A percentile compares a stretch with the other conserved stretches of the same genome.
phyloP scores from a whole-genome alignment of 495 filamentous ascomycete genomes.

The Penicillium argentinense region DNA sequence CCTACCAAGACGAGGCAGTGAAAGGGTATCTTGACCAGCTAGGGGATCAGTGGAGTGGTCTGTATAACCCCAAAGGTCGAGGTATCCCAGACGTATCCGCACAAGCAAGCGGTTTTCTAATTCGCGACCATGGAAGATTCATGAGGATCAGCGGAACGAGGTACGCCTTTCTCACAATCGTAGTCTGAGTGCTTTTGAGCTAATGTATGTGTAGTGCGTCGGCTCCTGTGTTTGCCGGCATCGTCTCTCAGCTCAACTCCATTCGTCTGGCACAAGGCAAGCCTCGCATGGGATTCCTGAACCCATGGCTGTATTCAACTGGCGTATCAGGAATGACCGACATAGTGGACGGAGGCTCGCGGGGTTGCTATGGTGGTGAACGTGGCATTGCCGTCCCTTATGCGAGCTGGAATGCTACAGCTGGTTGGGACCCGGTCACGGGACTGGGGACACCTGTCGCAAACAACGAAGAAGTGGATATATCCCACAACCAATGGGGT shows the following conservation, averaged over 20 bases:
- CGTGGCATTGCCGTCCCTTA: constrained; percentile 36
- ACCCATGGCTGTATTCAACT: constrained; percentile 61
- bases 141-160: constrained; percentile 42
- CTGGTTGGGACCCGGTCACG: constrained; percentile 39
- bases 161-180: constrained; percentile 22
- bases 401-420: constrained; percentile 48
- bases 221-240: constrained; percentile 52
- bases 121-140: constrained; percentile 39
- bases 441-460: constrained; percentile 34
- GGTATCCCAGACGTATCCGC: constrained; percentile 73
- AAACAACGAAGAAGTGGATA: too few species aligned
- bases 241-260: constrained; percentile 59
- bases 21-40: constrained; percentile 49
- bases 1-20: constrained; percentile 63
- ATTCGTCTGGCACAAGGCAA: constrained; percentile 49
- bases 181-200: not conserved
- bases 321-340: constrained; percentile 53
- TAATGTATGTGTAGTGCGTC: constrained; percentile 39
- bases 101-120: constrained; percentile 43
- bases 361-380: constrained; percentile 47
- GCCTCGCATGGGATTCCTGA: constrained; percentile 59
- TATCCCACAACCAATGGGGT: too few species aligned
- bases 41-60: constrained; percentile 38
- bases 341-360: constrained; percentile 54
- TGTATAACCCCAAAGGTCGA: constrained; percentile 62